Evolutionary conservation across 345 rosid genomes (phyloP).

Genomic region (Heritiera fomes): DNA sequence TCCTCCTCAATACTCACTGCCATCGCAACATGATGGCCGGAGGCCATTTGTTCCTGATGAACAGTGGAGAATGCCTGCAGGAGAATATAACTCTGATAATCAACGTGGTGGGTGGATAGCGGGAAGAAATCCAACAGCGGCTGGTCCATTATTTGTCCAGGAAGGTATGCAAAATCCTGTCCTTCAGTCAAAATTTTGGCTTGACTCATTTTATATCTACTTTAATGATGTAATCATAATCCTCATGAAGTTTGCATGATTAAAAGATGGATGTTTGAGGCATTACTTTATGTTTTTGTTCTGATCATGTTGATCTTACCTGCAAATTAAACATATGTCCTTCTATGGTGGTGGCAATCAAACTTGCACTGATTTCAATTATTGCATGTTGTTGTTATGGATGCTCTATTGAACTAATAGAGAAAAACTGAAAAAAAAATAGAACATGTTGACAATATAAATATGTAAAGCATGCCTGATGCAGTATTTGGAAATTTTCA

Average conservation of each 20-base stretch:
- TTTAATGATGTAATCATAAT: not conserved
- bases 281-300: not conserved
- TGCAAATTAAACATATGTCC: not conserved
- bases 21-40: conserved; percentile 59
- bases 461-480: conserved; percentile 1
- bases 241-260: not conserved
- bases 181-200: not conserved
- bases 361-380: not conserved
- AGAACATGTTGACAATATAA: not conserved
- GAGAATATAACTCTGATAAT: conserved; percentile 52
- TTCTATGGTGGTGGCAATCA: conserved; percentile 1
- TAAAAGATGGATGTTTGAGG: not conserved
- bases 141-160: conserved; percentile 54
- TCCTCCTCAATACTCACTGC: conserved; percentile 57
- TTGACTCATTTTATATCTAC: not conserved
- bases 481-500: not conserved
- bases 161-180: conserved; percentile 44
- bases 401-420: not conserved
- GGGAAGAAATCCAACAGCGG: conserved; percentile 62
- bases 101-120: conserved; percentile 66
- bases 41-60: conserved; percentile 63
- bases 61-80: conserved; percentile 62
- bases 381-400: conserved; percentile 8
- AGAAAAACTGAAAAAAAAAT: not conserved
- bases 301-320: not conserved